Evolutionary conservation across 1,284 basidiomycete genomes (phyloP).

Genomic region (Phlebopus sp.): DNA sequence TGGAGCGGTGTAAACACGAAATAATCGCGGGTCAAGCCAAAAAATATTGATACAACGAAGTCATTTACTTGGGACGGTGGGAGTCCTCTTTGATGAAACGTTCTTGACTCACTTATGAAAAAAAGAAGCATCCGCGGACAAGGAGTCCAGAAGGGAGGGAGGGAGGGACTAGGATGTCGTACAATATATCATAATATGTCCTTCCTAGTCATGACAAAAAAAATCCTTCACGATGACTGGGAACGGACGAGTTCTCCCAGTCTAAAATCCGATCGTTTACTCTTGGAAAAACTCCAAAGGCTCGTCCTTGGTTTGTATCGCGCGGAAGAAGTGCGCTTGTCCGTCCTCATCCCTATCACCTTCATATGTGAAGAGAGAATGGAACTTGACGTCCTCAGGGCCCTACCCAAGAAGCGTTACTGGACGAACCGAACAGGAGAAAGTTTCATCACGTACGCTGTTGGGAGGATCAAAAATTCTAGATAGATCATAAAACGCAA

Average conservation of each 20-base stretch:
- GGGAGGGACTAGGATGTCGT: conserved; percentile 4
- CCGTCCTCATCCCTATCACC: conserved; percentile 50
- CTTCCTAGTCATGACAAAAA: conserved; percentile 16
- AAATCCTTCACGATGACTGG: not conserved
- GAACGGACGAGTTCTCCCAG: no score
- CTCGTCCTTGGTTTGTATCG: conserved; percentile 56
- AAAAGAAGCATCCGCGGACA: conserved; percentile 11
- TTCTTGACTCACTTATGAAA: conserved; percentile 1
- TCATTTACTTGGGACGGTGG: conserved; percentile 9
- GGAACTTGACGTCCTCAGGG: conserved; percentile 61
- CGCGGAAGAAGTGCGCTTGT: conserved; percentile 56
- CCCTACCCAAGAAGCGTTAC: conserved; percentile 42
- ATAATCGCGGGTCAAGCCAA: no score
- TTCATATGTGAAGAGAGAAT: conserved; percentile 70
- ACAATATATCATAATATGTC: conserved; percentile 14
- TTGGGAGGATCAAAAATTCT: conserved; percentile 75
- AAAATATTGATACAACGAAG: conserved; percentile 8
- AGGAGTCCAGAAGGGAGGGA: not conserved
- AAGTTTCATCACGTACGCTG: conserved; percentile 41
- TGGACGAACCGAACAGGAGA: conserved; percentile 6
- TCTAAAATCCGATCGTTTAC: conserved; percentile 6
- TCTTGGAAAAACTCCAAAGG: conserved; percentile 70
- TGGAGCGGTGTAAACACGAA: no score
- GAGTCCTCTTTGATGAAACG: conserved; percentile 1
- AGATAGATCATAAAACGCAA: conserved; percentile 2